Evolutionary conservation across 345 rosid genomes (phyloP).

Genomic region (Rubroshorea leprosula): DNA sequence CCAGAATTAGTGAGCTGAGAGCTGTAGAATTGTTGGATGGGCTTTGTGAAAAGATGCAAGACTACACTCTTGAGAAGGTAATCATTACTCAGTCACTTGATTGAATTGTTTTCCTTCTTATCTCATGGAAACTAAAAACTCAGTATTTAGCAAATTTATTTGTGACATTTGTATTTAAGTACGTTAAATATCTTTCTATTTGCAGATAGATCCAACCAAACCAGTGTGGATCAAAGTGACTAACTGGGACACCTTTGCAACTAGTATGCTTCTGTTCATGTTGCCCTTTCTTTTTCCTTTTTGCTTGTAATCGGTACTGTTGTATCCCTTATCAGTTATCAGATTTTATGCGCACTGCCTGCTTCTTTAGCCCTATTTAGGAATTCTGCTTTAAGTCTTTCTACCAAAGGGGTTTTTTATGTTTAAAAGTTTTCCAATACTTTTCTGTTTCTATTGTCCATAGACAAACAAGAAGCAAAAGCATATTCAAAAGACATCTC

Average conservation of each 20-base stretch:
- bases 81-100: slow-evolving; percentile 1
- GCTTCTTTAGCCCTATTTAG: background rate
- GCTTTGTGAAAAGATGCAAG: slow-evolving; percentile 90
- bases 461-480: slow-evolving; percentile 89
- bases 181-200: slow-evolving; percentile 11
- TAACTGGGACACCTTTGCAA: slow-evolving; percentile 51
- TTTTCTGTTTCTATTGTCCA: slow-evolving; percentile 16
- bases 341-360: background rate
- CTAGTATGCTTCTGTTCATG: slow-evolving; percentile 28
- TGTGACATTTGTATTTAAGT: background rate
- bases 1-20: slow-evolving; percentile 83
- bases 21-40: slow-evolving; percentile 91
- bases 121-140: background rate
- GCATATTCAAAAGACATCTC: slow-evolving; percentile 81
- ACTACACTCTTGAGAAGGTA: slow-evolving; percentile 86
- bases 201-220: slow-evolving; percentile 52
- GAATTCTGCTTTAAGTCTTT: no score
- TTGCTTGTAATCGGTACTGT: background rate
- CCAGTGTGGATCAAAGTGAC: slow-evolving; percentile 64
- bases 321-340: background rate
- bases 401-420: no score
- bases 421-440: background rate
- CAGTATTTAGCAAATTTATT: background rate
- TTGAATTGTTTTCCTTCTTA: slow-evolving; percentile 1
- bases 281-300: background rate